Evolutionary conservation across 495 filamentous ascomycete genomes (phyloP).

Genomic region (Darksidea phi): DNA sequence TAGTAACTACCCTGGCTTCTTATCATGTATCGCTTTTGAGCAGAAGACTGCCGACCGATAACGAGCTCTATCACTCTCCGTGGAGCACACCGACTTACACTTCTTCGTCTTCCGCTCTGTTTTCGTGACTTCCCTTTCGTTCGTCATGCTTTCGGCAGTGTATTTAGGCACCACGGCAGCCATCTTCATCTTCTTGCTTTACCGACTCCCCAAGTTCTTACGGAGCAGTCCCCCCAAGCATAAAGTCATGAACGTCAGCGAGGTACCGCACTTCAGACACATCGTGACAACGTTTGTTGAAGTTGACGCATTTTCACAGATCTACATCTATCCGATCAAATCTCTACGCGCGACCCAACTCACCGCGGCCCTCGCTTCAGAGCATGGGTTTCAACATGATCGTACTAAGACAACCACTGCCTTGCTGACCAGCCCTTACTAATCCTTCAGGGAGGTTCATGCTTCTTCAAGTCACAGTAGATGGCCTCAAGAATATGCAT

Average conservation of each 20-base stretch:
- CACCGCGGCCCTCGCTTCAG: slow-evolving; percentile 54
- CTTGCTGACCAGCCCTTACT: background rate
- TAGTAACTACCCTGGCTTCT: no score
- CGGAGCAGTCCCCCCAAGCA: background rate
- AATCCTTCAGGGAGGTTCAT: slow-evolving; percentile 13
- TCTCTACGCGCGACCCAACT: slow-evolving; percentile 68
- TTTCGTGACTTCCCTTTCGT: no score
- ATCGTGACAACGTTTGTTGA: background rate
- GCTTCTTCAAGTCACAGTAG: slow-evolving; percentile 20
- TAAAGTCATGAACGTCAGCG: slow-evolving; percentile 45
- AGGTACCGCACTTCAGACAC: slow-evolving; percentile 41
- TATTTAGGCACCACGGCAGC: background rate
- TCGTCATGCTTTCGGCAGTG: background rate
- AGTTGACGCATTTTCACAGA: slow-evolving; percentile 44
- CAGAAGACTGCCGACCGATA: no score
- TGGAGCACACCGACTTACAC: no score
- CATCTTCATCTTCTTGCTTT: background rate
- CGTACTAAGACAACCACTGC: slow-evolving; percentile 63
- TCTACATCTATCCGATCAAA: slow-evolving; percentile 90
- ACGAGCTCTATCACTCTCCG: no score
- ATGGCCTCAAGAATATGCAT: slow-evolving; percentile 60
- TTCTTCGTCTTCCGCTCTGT: no score
- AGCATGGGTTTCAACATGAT: slow-evolving; percentile 73
- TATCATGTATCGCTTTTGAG: no score
- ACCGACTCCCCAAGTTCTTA: background rate